phyloP scores from a whole-genome alignment of 495 filamentous ascomycete species.

The Lophiostoma macrostomum region DNA sequence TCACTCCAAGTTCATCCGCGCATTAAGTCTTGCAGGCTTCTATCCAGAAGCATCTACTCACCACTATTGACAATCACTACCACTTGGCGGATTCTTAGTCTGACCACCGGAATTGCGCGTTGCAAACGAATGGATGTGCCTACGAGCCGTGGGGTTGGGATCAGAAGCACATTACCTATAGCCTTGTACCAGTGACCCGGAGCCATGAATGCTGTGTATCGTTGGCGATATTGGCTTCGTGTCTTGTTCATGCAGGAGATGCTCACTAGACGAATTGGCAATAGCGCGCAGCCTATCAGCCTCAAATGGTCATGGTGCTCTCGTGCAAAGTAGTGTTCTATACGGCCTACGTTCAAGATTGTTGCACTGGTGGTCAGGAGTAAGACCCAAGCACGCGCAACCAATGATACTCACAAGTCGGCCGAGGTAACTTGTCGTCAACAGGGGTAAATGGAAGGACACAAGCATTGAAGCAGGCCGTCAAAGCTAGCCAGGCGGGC shows the following conservation, averaged over 20 bases:
- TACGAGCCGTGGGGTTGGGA: constrained; percentile 14
- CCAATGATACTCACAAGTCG: constrained; percentile 11
- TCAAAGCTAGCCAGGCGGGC: background rate
- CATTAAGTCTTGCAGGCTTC: no score
- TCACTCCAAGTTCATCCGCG: no score
- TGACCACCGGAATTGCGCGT: constrained; percentile 7
- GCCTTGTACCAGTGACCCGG: constrained; percentile 1
- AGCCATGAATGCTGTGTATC: background rate
- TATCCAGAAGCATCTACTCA: no score
- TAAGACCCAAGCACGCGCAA: background rate
- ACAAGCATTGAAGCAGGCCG: no score
- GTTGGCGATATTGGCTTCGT: constrained; percentile 11
- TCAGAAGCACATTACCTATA: background rate
- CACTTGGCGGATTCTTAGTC: no score
- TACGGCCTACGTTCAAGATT: constrained; percentile 14
- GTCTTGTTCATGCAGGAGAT: constrained; percentile 11
- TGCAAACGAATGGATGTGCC: background rate
- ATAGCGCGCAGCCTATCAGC: constrained; percentile 5
- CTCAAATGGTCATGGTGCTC: constrained; percentile 4
- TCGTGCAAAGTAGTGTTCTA: constrained; percentile 16
- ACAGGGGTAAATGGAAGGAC: constrained; percentile 2
- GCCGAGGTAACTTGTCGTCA: constrained; percentile 19
- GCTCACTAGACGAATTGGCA: constrained; percentile 6
- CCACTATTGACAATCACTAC: no score
- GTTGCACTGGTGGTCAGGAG: constrained; percentile 19